phyloP scores from a whole-genome alignment of 495 filamentous ascomycete genomes.

The Xylaria longipes region DNA sequence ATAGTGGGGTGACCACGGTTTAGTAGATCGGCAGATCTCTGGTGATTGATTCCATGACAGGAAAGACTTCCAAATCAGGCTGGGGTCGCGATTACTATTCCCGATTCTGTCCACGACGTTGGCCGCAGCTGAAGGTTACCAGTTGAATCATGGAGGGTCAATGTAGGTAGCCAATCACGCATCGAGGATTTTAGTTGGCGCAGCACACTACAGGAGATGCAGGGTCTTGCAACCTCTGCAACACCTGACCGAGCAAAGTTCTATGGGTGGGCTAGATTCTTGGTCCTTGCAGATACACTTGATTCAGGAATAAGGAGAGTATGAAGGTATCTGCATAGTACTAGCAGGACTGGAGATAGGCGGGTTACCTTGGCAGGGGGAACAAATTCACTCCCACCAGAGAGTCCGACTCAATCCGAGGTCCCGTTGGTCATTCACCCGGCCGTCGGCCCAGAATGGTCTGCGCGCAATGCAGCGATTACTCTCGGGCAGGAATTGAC shows the following conservation, averaged over 20 bases:
- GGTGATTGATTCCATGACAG: not conserved
- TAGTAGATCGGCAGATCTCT: not conserved
- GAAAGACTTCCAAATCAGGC: constrained; percentile 1
- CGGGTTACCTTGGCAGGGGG: not conserved
- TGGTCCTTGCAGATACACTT: not conserved
- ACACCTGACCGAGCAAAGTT: not conserved
- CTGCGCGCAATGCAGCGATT: not conserved
- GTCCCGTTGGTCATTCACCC: not conserved
- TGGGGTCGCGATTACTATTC: constrained; percentile 6
- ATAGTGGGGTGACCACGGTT: not conserved
- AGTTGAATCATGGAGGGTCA: not conserved
- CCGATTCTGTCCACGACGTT: not conserved
- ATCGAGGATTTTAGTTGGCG: not conserved
- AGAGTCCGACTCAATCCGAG: constrained; percentile 4
- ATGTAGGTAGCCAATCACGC: not conserved
- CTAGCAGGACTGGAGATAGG: not conserved
- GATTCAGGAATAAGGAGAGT: not conserved
- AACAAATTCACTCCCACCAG: not conserved
- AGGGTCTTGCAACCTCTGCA: constrained; percentile 4
- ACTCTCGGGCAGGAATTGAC: not conserved
- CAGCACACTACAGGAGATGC: not conserved
- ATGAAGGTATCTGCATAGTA: not conserved
- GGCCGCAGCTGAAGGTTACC: not conserved
- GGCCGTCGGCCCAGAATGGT: constrained; percentile 17
- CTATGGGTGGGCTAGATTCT: no score